phyloP scores from a whole-genome alignment of 352 stramenopile species.

The Globisporangium paroecandrum region DNA sequence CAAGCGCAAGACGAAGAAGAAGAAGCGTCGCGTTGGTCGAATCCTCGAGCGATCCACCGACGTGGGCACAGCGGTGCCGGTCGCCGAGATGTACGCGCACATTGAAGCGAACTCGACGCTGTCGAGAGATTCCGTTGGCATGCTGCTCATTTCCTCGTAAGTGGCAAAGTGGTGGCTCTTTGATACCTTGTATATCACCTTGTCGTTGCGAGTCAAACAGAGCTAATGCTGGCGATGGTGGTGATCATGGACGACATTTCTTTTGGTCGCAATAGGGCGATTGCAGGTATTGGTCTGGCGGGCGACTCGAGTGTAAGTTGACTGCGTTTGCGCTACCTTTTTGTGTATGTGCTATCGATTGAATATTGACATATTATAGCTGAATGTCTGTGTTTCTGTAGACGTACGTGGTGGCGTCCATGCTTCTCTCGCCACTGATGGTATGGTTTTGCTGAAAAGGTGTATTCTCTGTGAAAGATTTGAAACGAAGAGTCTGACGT shows the following conservation, averaged over 20 bases:
- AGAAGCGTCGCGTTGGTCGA: constrained; percentile 57
- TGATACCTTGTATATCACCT: not conserved
- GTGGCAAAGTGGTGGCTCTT: constrained; percentile 7
- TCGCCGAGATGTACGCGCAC: constrained; percentile 86
- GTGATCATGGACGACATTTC: not conserved
- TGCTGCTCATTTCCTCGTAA: constrained; percentile 87
- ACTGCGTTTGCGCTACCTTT: not conserved
- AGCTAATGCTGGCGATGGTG: not conserved
- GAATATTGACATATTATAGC: not conserved
- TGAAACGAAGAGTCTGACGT: no score
- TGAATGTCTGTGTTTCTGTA: constrained; percentile 21
- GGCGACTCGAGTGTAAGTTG: constrained; percentile 57
- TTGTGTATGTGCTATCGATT: not conserved
- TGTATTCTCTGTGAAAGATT: no score
- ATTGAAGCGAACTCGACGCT: constrained; percentile 82
- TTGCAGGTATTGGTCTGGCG: constrained; percentile 75
- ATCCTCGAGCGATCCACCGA: constrained; percentile 79
- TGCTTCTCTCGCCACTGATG: constrained; percentile 87
- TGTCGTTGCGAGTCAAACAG: not conserved
- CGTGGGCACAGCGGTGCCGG: constrained; percentile 74
- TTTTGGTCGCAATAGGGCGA: constrained; percentile 37
- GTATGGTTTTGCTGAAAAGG: constrained; percentile 22
- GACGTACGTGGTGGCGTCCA: constrained; percentile 85
- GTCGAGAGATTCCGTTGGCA: constrained; percentile 76
- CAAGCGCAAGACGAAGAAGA: constrained; percentile 44